Evolutionary conservation across 441 rosid species (phyloP).

Genomic region (Iberis amara): DNA sequence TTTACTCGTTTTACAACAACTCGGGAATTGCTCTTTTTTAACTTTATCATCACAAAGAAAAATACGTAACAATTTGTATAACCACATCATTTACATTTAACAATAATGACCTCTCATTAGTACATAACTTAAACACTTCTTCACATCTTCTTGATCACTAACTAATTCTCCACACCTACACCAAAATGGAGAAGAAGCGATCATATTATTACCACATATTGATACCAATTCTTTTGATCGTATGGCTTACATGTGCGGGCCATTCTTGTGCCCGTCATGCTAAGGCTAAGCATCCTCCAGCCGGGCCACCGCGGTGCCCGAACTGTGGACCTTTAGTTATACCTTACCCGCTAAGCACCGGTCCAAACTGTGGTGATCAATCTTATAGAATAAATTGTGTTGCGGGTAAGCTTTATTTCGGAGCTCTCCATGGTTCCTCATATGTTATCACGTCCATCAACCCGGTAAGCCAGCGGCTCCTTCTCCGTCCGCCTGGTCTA

Average conservation of each 20-base stretch:
- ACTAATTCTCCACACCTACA: not conserved
- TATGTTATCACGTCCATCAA: constrained; percentile 35
- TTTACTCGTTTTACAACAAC: constrained; percentile 25
- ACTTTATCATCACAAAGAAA: no score
- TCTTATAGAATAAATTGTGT: constrained; percentile 37
- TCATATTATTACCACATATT: constrained; percentile 6
- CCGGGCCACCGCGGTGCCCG: constrained; percentile 29
- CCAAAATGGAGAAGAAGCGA: constrained; percentile 23
- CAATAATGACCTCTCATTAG: constrained; percentile 17
- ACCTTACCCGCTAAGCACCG: constrained; percentile 42
- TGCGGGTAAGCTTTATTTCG: constrained; percentile 32
- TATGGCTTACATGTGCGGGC: constrained; percentile 18
- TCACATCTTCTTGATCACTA: constrained; percentile 1
- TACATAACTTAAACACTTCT: constrained; percentile 26
- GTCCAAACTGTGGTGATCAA: constrained; percentile 37
- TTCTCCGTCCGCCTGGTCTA: constrained; percentile 34
- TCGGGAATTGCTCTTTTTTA: constrained; percentile 26
- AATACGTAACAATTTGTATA: constrained; percentile 13
- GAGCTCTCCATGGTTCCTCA: constrained; percentile 34
- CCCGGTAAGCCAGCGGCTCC: constrained; percentile 33
- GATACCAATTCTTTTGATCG: constrained; percentile 15
- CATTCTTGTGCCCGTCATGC: constrained; percentile 25
- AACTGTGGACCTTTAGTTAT: constrained; percentile 39
- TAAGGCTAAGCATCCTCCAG: constrained; percentile 23
- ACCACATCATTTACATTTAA: constrained; percentile 20